Evolutionary conservation across 768 basidiomycete genomes (phyloP).

Genomic region (Chlorophyllum brunneum): DNA sequence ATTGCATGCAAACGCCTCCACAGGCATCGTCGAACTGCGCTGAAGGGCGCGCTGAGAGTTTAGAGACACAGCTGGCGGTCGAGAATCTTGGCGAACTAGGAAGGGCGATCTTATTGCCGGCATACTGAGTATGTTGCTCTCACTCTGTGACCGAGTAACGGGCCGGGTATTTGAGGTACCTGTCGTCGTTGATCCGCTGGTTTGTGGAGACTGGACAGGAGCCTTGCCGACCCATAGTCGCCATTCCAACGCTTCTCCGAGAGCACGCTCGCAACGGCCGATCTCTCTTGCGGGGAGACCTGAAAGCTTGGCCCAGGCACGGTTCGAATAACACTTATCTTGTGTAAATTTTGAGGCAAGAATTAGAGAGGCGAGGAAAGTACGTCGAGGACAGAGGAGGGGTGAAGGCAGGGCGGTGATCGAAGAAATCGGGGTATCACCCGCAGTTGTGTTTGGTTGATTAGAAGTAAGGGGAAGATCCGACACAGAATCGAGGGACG

Average conservation of each 20-base stretch:
- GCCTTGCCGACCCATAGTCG: constrained; percentile 89
- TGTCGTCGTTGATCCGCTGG: constrained; percentile 19
- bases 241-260: constrained; percentile 85
- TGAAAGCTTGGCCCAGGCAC: constrained; percentile 93
- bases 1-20: not conserved
- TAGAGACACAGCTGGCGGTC: not conserved
- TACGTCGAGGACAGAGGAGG: constrained; percentile 81
- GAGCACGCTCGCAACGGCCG: constrained; percentile 81
- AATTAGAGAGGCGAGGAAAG: constrained; percentile 86
- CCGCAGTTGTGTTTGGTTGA: constrained; percentile 18
- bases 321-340: constrained; percentile 91
- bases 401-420: constrained; percentile 62
- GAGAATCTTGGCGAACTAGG: constrained; percentile 16
- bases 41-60: constrained; percentile 25
- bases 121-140: constrained; percentile 27
- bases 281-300: constrained; percentile 85
- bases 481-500: not conserved
- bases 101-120: constrained; percentile 22
- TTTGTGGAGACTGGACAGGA: constrained; percentile 21
- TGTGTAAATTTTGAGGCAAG: constrained; percentile 91
- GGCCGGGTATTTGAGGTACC: constrained; percentile 26
- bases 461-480: not conserved
- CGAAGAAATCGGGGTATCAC: constrained; percentile 14
- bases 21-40: constrained; percentile 22
- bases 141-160: constrained; percentile 50